Evolutionary conservation across 202 grass and related monocot species (phyloP).

Genomic region (Schoenoplectus triqueter): DNA sequence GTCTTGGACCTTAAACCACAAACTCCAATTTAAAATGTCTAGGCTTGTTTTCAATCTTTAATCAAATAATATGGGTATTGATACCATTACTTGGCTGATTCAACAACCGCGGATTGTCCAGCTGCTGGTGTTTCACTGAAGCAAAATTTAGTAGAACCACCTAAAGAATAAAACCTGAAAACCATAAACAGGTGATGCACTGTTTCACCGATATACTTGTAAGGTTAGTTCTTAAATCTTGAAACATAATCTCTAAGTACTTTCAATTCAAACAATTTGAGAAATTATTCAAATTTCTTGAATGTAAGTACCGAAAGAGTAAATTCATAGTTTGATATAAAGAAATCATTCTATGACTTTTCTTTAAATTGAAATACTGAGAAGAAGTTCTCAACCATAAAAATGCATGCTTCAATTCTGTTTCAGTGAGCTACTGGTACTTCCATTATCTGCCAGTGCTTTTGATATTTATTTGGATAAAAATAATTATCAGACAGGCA

Average conservation of each 20-base stretch:
- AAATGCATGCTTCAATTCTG: background rate
- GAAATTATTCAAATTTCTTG: background rate
- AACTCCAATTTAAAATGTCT: constrained; percentile 4
- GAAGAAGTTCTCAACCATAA: background rate
- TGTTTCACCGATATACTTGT: too few species aligned
- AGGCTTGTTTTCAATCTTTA: background rate
- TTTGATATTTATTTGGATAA: background rate
- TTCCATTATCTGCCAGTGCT: background rate
- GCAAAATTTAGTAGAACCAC: background rate
- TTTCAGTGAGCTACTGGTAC: background rate
- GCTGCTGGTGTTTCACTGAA: too few species aligned
- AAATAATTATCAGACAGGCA: background rate
- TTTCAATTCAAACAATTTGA: background rate
- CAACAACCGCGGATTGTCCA: too few species aligned
- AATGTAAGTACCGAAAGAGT: background rate
- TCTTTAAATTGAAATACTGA: background rate
- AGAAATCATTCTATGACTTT: background rate
- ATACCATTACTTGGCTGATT: background rate
- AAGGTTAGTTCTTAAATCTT: background rate
- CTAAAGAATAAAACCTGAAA: background rate
- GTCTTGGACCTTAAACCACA: background rate
- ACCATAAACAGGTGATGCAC: background rate
- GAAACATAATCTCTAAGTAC: background rate
- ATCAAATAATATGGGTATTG: background rate
- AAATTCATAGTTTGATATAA: background rate